phyloP scores from a whole-genome alignment of 148 eudicot genomes.

The Camellia japonica region DNA sequence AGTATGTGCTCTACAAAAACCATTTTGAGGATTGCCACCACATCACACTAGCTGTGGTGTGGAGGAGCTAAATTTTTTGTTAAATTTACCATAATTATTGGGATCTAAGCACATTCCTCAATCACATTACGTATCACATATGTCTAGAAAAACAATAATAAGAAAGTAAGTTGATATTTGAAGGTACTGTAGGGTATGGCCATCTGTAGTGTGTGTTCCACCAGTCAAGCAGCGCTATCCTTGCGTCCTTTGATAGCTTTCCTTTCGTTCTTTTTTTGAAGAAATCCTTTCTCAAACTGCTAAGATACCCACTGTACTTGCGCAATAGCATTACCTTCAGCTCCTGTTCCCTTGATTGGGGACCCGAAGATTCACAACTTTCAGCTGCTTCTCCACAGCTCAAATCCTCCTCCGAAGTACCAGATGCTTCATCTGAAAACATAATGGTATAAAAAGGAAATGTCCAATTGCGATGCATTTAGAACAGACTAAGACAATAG shows the following conservation, averaged over 20 bases:
- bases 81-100: neutral
- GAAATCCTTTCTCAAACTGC: slow-evolving; percentile 40
- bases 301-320: slow-evolving; percentile 44
- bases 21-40: neutral
- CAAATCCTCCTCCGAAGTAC: slow-evolving; percentile 32
- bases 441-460: neutral
- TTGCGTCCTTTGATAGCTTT: slow-evolving; percentile 49
- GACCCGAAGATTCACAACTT: slow-evolving; percentile 23
- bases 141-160: neutral
- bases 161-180: neutral
- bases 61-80: slow-evolving; percentile 1
- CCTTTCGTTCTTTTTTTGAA: slow-evolving; percentile 48
- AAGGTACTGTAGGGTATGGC: slow-evolving; percentile 54
- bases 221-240: slow-evolving; percentile 41
- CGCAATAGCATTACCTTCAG: slow-evolving; percentile 40
- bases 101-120: neutral
- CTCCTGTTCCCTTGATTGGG: slow-evolving; percentile 19
- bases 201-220: slow-evolving; percentile 52
- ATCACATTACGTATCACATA: too few relatives aligned
- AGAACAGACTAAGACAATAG: neutral
- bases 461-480: neutral
- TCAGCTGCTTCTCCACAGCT: slow-evolving; percentile 29
- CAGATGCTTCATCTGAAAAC: slow-evolving; percentile 30
- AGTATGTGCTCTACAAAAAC: too few relatives aligned
- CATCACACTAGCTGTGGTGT: neutral